Percentiles rank a stretch among this genome's conserved stretches.
These are phyloP conservation scores for Ustilago loliicola DNA, from an alignment of 1,284 basidiomycete genomes.

Conservation along the genomic window DNA sequence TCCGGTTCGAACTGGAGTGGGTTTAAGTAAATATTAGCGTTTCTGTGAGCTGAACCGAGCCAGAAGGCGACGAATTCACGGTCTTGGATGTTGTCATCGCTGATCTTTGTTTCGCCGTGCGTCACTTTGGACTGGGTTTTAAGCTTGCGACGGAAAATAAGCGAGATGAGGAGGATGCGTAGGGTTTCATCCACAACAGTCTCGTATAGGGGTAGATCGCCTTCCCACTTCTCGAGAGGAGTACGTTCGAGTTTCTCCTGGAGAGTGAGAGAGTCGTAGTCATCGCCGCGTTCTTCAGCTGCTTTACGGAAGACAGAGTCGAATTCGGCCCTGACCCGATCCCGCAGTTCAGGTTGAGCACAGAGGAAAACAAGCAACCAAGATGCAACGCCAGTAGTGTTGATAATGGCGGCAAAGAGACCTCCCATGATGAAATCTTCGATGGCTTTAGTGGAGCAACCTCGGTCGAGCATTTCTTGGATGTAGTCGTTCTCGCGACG, in stretches of 20 bases:
- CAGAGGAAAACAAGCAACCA: slow-evolving; percentile 41
- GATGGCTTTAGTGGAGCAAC: slow-evolving; percentile 21
- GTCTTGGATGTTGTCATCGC: slow-evolving; percentile 32
- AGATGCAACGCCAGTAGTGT: slow-evolving; percentile 50
- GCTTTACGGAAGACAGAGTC: slow-evolving; percentile 27
- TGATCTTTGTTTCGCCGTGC: slow-evolving; percentile 17
- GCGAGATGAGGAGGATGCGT: slow-evolving; percentile 40
- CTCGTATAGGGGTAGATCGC: slow-evolving; percentile 33
- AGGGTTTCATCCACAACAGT: slow-evolving; percentile 51
- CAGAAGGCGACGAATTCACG: slow-evolving; percentile 49
- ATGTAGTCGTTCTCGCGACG: slow-evolving; percentile 50
- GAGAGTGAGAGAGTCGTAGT: slow-evolving; percentile 39
- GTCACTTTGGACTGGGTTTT: slow-evolving; percentile 27
- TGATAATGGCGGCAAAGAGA: slow-evolving; percentile 59
- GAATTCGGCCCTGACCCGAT: slow-evolving; percentile 38
- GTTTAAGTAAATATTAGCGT: slow-evolving; percentile 43
- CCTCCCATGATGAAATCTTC: slow-evolving; percentile 51
- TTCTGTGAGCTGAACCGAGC: slow-evolving; percentile 46
- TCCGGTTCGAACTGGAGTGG: slow-evolving; percentile 50
- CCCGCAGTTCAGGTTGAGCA: slow-evolving; percentile 18
- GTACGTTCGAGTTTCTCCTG: slow-evolving; percentile 35
- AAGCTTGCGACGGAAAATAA: slow-evolving; percentile 52
- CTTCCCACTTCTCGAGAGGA: slow-evolving; percentile 43
- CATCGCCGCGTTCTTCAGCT: slow-evolving; percentile 39
- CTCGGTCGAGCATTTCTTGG: slow-evolving; percentile 51